Evolutionary conservation across 169 alveolate species (phyloP).

Genomic region (Plasmodium relictum): DNA sequence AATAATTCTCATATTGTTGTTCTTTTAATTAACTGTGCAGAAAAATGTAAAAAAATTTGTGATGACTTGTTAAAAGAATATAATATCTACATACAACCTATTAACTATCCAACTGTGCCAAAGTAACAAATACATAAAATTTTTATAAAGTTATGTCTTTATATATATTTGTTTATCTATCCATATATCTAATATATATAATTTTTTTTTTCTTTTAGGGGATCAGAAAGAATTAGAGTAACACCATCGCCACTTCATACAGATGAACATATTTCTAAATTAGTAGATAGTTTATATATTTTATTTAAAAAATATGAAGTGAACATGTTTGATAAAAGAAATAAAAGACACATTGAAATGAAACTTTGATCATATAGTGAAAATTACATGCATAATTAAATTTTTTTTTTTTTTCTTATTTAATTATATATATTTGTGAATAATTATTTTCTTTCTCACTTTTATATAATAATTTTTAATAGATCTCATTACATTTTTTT

Average conservation of each 20-base stretch:
- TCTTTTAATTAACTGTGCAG: slow-evolving; percentile 88
- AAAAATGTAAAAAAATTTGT: slow-evolving; percentile 84
- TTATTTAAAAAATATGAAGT: slow-evolving; percentile 61
- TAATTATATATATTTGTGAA: no score
- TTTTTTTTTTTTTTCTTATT: no score
- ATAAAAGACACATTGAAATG: slow-evolving; percentile 16
- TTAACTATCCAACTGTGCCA: slow-evolving; percentile 93
- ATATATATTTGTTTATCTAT: not conserved
- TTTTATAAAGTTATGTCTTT: not conserved
- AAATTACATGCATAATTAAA: not conserved
- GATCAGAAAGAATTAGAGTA: slow-evolving; percentile 89
- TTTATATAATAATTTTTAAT: no score
- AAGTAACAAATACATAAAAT: slow-evolving; percentile 25
- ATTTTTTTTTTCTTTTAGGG: slow-evolving; percentile 64
- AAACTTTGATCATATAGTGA: slow-evolving; percentile 4
- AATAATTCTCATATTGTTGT: slow-evolving; percentile 90
- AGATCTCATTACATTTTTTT: no score
- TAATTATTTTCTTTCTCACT: no score
- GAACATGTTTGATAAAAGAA: slow-evolving; percentile 31
- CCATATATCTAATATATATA: not conserved
- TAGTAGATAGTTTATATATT: slow-evolving; percentile 75
- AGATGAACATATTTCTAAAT: slow-evolving; percentile 83
- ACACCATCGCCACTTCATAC: slow-evolving; percentile 92
- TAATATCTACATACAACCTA: slow-evolving; percentile 90
- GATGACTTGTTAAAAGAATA: slow-evolving; percentile 85